Evolutionary conservation across 805 yeast genomes (phyloP), one percentile per base, ranked within the genome.

Genomic region (Tetrapisispora namnaoensis): DNA sequence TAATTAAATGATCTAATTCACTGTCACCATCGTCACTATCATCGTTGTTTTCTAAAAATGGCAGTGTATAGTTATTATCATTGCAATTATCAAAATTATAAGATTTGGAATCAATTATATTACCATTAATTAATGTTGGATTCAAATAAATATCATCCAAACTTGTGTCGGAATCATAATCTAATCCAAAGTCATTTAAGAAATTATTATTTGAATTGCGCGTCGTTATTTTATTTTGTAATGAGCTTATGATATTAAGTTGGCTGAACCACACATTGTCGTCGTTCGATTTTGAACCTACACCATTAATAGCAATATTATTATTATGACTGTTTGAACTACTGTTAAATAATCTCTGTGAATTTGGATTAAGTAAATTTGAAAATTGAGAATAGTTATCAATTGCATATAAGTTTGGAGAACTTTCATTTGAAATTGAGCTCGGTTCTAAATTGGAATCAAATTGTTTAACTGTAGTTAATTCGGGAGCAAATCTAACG

Each of bases 401-500:
- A 3, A 54, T 24, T 16, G 59, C 53, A 18, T 50, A 48, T 21
- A 55, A 38, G 13, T 56, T 55, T 6, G 67, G 67, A 1, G 84
- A 74, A 53, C 72, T 73, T 40, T 77, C 79, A 45, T 71, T 68
- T 0, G 85, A 79, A n/a, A 82, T 83, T 1, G 83, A 74, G 11
- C 73, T 70, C 30, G 89, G 88, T 53, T 76, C 77, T 45, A 77
- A 82, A 27, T 66, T 62, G 40, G 80, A 80, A 55, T 79, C 78
- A 59, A 83, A 83, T 57, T 77, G 76, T 62, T 82, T 82, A 49
- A 83, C 75, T 38, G 79, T 79, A 47, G 79, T 81, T 50, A 82
- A 67, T 45, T 77, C 69, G 6, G 76, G 62, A 1, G 87, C 85
- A 62, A 83, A 83, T 47, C 86, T 68, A 39, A 83, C 89, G 8